Percentiles rank a stretch among this genome's conserved stretches.
phyloP scores from a whole-genome alignment of 371 early-diverging fungal species.

The Circinella umbellata region DNA sequence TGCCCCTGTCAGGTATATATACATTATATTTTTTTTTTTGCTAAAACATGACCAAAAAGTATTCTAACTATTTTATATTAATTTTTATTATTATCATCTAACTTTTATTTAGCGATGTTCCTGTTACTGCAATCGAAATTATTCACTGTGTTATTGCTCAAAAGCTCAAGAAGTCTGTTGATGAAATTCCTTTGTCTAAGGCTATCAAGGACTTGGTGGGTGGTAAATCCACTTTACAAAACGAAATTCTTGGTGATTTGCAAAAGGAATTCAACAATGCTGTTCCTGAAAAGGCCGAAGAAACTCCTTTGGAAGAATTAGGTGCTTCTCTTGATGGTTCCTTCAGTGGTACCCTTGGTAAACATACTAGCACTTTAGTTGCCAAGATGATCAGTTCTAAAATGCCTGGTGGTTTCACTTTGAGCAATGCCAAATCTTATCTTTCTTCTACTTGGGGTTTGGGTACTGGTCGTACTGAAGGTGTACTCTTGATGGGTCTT shows the following conservation, averaged over 20 bases:
- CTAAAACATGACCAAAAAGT: background rate
- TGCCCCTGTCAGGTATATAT: slow-evolving; percentile 32
- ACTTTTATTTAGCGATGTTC: slow-evolving; percentile 68
- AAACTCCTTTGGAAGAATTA: slow-evolving; percentile 87
- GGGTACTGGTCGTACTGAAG: slow-evolving; percentile 87
- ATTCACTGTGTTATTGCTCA: slow-evolving; percentile 87
- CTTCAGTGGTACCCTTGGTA: slow-evolving; percentile 81
- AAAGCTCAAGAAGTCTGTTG: slow-evolving; percentile 87
- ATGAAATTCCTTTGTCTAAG: slow-evolving; percentile 77
- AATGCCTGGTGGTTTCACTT: slow-evolving; percentile 95
- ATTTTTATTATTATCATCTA: too few relatives aligned
- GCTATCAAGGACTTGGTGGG: slow-evolving; percentile 94
- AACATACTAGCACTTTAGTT: slow-evolving; percentile 78
- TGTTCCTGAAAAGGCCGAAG: slow-evolving; percentile 93
- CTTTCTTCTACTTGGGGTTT: slow-evolving; percentile 78
- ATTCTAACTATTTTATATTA: slow-evolving; percentile 11
- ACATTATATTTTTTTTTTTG: background rate
- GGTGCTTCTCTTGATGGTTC: slow-evolving; percentile 68
- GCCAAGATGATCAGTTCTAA: slow-evolving; percentile 87
- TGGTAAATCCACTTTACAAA: slow-evolving; percentile 96
- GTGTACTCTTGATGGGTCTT: slow-evolving; percentile 80
- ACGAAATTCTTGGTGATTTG: slow-evolving; percentile 96
- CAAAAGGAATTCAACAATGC: slow-evolving; percentile 90
- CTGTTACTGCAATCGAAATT: slow-evolving; percentile 80
- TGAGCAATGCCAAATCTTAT: slow-evolving; percentile 78